Conservation (phyloP, 1,139 yeast genomes). For the Lodderomyces elongisporus region DNA sequence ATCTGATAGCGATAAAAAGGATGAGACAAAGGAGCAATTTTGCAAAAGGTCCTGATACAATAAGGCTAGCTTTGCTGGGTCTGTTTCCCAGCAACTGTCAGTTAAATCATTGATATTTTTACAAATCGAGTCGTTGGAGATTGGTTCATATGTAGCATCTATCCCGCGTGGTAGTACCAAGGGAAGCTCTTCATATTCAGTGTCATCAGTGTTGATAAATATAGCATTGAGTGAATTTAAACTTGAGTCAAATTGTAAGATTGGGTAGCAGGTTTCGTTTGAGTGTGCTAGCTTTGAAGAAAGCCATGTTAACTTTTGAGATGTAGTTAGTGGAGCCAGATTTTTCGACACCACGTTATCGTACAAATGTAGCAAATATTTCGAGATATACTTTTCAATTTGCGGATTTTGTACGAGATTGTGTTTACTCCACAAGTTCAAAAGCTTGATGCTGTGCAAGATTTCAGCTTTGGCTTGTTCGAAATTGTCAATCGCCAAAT, state of each 20-base stretch:
- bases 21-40: conserved; percentile 77
- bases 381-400: background rate
- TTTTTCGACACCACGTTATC: background rate
- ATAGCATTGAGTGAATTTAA: conserved; percentile 14
- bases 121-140: conserved; percentile 7
- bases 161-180: background rate
- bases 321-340: no score
- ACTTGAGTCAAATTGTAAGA: conserved; percentile 8
- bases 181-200: no score
- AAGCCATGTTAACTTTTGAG: conserved; percentile 38
- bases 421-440: conserved; percentile 15
- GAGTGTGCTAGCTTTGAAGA: conserved; percentile 29
- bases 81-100: conserved; percentile 19
- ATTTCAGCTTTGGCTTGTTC: conserved; percentile 18
- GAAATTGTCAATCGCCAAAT: conserved; percentile 14
- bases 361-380: background rate
- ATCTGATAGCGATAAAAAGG: conserved; percentile 42
- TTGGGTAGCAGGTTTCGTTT: conserved; percentile 27
- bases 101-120: no score
- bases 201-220: conserved; percentile 8
- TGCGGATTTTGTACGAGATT: background rate
- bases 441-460: conserved; percentile 21
- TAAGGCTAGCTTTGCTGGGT: conserved; percentile 16
- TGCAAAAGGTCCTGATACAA: conserved; percentile 53
- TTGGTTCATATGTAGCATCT: conserved; percentile 11